Conservation (phyloP, 1,284 basidiomycete genomes). For the Fomitopsis schrenkii region DNA sequence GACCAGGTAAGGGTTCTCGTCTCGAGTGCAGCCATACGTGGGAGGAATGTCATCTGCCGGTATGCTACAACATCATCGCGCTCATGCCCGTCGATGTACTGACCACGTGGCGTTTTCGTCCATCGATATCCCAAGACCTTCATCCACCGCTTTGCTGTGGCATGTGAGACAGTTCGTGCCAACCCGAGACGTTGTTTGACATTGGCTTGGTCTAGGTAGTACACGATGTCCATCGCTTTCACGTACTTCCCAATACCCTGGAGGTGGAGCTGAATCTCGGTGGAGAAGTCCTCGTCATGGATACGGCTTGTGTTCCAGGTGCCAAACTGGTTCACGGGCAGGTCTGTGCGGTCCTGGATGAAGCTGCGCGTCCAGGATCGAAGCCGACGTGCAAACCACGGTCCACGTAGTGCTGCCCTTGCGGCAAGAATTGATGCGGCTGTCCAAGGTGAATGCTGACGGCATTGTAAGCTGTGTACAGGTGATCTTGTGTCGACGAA, state of each 20-base stretch:
- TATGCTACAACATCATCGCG: constrained; percentile 32
- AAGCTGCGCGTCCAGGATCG: background rate
- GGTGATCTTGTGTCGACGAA: too few species aligned
- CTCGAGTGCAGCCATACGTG: constrained; percentile 24
- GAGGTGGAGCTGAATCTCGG: background rate
- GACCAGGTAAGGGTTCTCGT: too few species aligned
- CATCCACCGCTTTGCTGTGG: background rate
- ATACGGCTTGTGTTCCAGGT: background rate
- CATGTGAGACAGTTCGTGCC: background rate
- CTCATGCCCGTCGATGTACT: constrained; percentile 34
- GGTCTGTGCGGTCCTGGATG: background rate
- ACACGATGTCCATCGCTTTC: background rate
- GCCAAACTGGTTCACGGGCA: background rate
- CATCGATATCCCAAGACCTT: background rate
- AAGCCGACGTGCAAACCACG: background rate
- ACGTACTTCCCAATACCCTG: background rate
- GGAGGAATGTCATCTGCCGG: constrained; percentile 27
- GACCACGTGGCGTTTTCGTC: constrained; percentile 7
- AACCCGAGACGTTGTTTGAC: background rate
- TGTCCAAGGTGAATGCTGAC: background rate
- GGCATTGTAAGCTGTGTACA: too few species aligned
- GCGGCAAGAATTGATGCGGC: background rate
- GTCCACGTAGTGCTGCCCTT: background rate
- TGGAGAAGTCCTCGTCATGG: background rate
- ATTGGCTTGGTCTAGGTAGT: background rate